A percentile compares a stretch with the other conserved stretches of the same genome.
Evolutionary conservation across 2,329 filamentous ascomycete species (phyloP).

Genomic region (Diaporthe citrichinensis): DNA sequence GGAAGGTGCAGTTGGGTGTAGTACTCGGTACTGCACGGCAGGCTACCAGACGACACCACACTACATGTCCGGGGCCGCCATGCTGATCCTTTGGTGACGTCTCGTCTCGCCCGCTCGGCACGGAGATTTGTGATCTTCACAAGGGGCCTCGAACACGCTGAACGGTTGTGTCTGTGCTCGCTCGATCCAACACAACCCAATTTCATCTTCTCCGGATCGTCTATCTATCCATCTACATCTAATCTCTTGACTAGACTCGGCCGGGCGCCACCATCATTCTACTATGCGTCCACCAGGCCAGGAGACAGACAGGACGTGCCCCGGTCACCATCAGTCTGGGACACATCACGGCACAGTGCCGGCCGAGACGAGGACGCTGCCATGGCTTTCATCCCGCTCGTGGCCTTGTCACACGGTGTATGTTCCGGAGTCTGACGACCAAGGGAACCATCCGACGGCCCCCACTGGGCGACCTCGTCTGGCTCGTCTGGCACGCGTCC

Average conservation of each 20-base stretch:
- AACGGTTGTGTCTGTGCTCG: constrained; percentile 22
- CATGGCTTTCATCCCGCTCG: constrained; percentile 1
- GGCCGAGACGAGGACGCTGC: neutral
- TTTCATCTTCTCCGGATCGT: constrained; percentile 1
- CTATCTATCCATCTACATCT: constrained; percentile 11
- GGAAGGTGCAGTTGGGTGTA: neutral
- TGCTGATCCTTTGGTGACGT: neutral
- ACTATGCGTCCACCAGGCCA: neutral
- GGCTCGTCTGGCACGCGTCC: neutral
- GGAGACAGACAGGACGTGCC: neutral
- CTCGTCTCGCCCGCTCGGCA: constrained; percentile 21
- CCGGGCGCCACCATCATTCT: constrained; percentile 10
- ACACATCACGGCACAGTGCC: neutral
- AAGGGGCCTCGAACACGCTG: constrained; percentile 24
- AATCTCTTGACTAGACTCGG: constrained; percentile 22
- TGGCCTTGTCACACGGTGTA: constrained; percentile 12
- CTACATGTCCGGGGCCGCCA: too few species aligned
- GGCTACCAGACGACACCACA: too few species aligned
- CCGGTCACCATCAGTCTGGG: neutral
- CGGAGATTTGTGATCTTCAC: constrained; percentile 35
- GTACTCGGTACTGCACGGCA: neutral
- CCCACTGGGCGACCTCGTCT: neutral
- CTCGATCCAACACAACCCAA: constrained; percentile 20
- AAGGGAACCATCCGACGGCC: neutral
- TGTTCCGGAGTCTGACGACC: constrained; percentile 11